Base-by-base conservation (phyloP, 495 filamentous ascomycete species). In the Aspergillus hancockii region DNA sequence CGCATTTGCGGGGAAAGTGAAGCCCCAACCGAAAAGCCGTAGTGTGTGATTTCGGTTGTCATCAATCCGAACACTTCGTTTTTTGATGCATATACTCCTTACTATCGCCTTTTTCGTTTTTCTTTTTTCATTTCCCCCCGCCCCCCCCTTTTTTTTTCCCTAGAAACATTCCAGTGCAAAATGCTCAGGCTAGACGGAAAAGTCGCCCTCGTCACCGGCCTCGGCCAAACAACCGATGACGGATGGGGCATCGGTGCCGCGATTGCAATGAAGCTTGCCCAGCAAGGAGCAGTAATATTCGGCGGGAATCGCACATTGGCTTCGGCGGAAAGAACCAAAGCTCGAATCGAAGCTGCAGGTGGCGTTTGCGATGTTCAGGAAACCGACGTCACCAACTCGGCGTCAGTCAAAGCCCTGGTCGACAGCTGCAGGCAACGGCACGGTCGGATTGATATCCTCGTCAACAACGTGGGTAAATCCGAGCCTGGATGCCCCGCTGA, bases 401-500 rank as follows among this genome's bases (percentile, higher is more conserved):
- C 54, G 0, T 75, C 78, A 12, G 72, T 80, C 16, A 64, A 79
- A 54, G 65, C 62, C 9, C 67, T 85, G 0, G 74, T 83, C 0
- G 74, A 81, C 21, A 63, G 64, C 0, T 82, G 79, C 59, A 68
- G 83, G 60, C 62, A 52, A 8, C 77, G 73, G 36, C 68, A 83
- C 54, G 79, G 78, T 30, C 70, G 81, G 1, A 81, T 85, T 18
- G 82, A 85, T 57, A 81, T 85, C 38, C 71, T 85, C 5, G 68
- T 84, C 13, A 84, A 83, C 60, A 84, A 83, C 57, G 81, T 84
- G 0, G 83, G 81, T 7, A 59, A 65, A 19, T 75, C 67, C 18
- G 74, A 83, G 60, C 76, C 80, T 0, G 82, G 81, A 0, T 74
- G 75, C 50, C 80, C 82, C 2, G 80, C 75, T 8, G 67, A 70